Evolutionary conservation across 164 flowering plant genomes (phyloP).

Genomic region (Liriodendron chinense): DNA sequence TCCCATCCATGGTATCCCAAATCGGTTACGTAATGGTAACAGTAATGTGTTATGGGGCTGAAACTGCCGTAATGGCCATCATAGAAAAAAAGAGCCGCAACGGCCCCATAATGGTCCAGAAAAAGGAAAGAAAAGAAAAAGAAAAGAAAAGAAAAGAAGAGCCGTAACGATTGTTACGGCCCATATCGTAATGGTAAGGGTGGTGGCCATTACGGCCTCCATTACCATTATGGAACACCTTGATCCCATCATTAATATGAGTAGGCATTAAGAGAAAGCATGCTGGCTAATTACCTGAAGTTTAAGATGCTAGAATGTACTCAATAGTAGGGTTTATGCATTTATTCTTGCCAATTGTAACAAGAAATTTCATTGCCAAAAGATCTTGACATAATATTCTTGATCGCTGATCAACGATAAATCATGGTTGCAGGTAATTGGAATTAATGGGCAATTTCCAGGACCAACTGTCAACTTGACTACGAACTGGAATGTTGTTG

Average conservation of each 20-base stretch:
- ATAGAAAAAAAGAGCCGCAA: no score
- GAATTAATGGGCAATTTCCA: conserved; percentile 78
- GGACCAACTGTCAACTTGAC: conserved; percentile 88
- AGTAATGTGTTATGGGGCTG: no score
- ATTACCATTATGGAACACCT: no score
- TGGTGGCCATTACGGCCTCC: no score
- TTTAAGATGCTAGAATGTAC: neutral
- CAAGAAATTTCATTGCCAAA: neutral
- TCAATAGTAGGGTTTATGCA: neutral
- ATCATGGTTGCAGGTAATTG: conserved; percentile 65
- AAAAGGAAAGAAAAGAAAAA: no score
- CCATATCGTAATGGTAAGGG: no score
- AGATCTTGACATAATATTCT: neutral
- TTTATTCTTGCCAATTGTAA: neutral
- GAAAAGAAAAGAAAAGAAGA: no score
- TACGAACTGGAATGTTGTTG: conserved; percentile 92
- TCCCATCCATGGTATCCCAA: no score
- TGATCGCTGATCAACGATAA: conserved; percentile 1
- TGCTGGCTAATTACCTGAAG: neutral
- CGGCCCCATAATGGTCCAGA: no score
- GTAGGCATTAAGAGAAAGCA: neutral
- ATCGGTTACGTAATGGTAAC: no score
- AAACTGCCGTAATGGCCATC: no score
- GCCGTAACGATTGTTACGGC: no score
- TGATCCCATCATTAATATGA: neutral